These are phyloP conservation scores for Viola pubescens DNA, from an alignment of 441 rosid species.

Conservation along the genomic window DNA sequence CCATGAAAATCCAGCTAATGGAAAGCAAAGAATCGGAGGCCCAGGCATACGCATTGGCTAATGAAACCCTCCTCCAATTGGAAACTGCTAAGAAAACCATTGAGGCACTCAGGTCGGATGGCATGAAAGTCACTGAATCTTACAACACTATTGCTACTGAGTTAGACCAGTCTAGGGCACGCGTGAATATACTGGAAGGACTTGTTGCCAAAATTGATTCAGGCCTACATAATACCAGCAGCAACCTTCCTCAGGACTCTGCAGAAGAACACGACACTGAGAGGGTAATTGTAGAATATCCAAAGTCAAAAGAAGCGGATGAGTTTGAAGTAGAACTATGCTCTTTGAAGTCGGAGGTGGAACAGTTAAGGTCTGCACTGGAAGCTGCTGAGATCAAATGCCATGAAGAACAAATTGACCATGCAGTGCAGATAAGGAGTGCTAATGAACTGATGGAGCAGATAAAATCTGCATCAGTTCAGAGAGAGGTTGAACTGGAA, in stretches of 20 bases:
- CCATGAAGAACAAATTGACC: conserved; percentile 36
- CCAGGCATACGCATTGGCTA: conserved; percentile 45
- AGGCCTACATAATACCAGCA: conserved; percentile 19
- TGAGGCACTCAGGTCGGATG: conserved; percentile 53
- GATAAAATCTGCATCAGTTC: conserved; percentile 33
- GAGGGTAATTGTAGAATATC: conserved; percentile 26
- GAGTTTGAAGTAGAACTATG: conserved; percentile 43
- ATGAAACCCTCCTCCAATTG: conserved; percentile 48
- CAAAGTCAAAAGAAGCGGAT: conserved; percentile 26
- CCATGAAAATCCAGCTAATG: conserved; percentile 50
- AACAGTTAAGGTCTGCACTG: conserved; percentile 38
- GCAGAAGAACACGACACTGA: conserved; percentile 15
- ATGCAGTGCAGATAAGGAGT: conserved; percentile 28
- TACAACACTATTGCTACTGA: conserved; percentile 33
- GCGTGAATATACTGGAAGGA: conserved; percentile 47
- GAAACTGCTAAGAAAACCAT: conserved; percentile 63
- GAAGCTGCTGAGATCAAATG: conserved; percentile 45
- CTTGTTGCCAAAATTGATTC: conserved; percentile 49
- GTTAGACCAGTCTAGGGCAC: conserved; percentile 55
- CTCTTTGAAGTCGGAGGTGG: conserved; percentile 52
- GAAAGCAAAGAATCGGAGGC: conserved; percentile 75
- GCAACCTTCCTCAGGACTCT: conserved; percentile 10
- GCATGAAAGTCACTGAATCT: conserved; percentile 49
- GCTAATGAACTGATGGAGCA: conserved; percentile 40
- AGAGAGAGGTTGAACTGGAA: conserved; percentile 63